Conservation (phyloP, 306 rosid genomes). For the Senna tora region DNA sequence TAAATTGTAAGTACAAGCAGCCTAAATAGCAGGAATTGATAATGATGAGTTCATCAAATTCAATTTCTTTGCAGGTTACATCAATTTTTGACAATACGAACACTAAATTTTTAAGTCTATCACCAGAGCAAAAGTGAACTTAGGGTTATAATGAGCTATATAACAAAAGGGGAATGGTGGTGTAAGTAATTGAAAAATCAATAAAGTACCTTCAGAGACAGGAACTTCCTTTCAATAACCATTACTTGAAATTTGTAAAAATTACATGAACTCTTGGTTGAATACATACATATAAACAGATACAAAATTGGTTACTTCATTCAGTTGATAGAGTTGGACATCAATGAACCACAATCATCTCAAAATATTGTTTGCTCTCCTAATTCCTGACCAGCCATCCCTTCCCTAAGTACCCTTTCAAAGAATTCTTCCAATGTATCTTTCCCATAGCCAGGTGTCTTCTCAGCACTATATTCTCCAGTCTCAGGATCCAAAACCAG, state of each 20-base stretch:
- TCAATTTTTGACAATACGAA: neutral
- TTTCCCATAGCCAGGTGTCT: conserved; percentile 93
- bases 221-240: conserved; percentile 34
- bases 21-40: conserved; percentile 1
- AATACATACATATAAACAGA: conserved; percentile 39
- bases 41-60: neutral
- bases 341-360: conserved; percentile 28
- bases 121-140: conserved; percentile 25
- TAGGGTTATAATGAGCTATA: conserved; percentile 6
- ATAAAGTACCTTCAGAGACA: conserved; percentile 35
- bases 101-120: neutral
- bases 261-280: conserved; percentile 36
- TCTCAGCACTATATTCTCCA: conserved; percentile 83
- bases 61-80: neutral
- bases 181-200: conserved; percentile 18
- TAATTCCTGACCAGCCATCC: conserved; percentile 96
- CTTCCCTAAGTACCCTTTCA: conserved; percentile 77
- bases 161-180: conserved; percentile 1
- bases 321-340: conserved; percentile 22
- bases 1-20: conserved; percentile 7
- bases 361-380: conserved; percentile 85
- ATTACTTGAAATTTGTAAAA: conserved; percentile 40
- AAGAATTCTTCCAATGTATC: conserved; percentile 91
- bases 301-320: conserved; percentile 52
- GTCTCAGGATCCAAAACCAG: conserved; percentile 85